phyloP scores from a whole-genome alignment of 306 rosid species.

The Quercus gilva region DNA sequence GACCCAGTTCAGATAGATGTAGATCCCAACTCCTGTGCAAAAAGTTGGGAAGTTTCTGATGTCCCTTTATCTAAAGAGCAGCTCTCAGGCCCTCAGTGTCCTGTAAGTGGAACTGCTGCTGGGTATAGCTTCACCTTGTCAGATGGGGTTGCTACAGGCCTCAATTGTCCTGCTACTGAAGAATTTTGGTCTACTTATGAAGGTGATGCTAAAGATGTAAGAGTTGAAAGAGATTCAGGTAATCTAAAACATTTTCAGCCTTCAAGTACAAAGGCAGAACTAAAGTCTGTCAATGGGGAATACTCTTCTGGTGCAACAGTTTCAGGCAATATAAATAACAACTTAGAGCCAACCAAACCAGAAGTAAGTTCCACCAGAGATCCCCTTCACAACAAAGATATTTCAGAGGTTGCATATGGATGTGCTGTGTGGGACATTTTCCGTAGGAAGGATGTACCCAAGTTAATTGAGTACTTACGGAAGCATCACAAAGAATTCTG shows the following conservation, averaged over 20 bases:
- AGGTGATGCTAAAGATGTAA: constrained; percentile 9
- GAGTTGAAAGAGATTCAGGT: constrained; percentile 18
- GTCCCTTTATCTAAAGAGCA: not conserved
- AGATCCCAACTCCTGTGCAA: not conserved
- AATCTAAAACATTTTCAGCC: constrained; percentile 20
- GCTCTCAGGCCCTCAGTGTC: not conserved
- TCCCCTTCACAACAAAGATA: constrained; percentile 17
- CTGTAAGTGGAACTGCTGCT: not conserved
- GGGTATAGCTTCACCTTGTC: not conserved
- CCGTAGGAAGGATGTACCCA: constrained; percentile 65
- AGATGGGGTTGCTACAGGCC: not conserved
- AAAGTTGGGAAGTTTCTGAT: not conserved
- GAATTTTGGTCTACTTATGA: constrained; percentile 2
- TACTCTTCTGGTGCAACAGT: constrained; percentile 16
- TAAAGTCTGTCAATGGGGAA: constrained; percentile 2
- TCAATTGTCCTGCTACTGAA: constrained; percentile 1
- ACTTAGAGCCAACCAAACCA: constrained; percentile 19
- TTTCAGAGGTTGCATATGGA: constrained; percentile 38
- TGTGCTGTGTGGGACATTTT: constrained; percentile 74
- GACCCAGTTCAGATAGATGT: not conserved
- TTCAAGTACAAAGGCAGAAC: constrained; percentile 24
- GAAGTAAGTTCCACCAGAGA: constrained; percentile 7
- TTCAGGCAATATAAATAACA: constrained; percentile 25
- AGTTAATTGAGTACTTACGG: constrained; percentile 46
- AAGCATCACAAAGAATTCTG: constrained; percentile 55